phyloP scores from a whole-genome alignment of 352 stramenopile genomes.

The Phytophthora colocasiae region DNA sequence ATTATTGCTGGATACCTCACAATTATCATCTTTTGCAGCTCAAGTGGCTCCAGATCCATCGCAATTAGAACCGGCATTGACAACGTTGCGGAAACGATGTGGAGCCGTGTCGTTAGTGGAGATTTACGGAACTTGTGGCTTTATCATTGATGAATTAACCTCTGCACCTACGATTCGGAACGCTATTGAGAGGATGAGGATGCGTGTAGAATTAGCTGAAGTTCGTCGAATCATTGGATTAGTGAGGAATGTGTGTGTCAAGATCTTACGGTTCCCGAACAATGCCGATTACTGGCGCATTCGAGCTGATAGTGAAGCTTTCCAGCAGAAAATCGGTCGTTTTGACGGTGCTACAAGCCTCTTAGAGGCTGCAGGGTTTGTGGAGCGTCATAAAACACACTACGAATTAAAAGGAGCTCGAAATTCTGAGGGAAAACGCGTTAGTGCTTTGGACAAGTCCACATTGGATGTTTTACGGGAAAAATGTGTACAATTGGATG shows the following conservation, averaged over 20 bases:
- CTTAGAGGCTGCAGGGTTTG: constrained; percentile 64
- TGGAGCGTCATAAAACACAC: constrained; percentile 60
- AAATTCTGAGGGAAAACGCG: constrained; percentile 48
- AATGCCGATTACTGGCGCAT: constrained; percentile 79
- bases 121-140: constrained; percentile 63
- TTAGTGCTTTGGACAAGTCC: constrained; percentile 49
- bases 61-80: constrained; percentile 48
- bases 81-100: constrained; percentile 51
- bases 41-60: constrained; percentile 52
- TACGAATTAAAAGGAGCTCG: constrained; percentile 62
- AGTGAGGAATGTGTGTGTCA: constrained; percentile 63
- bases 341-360: constrained; percentile 67
- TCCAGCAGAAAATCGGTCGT: constrained; percentile 68
- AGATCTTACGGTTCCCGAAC: constrained; percentile 75
- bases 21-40: constrained; percentile 52
- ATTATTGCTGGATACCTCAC: constrained; percentile 44
- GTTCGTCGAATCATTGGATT: constrained; percentile 63
- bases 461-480: constrained; percentile 54
- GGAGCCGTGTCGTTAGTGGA: constrained; percentile 65
- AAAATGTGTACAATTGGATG: constrained; percentile 61
- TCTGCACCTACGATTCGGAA: constrained; percentile 60
- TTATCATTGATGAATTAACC: constrained; percentile 74
- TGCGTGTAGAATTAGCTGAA: constrained; percentile 56
- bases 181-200: constrained; percentile 59
- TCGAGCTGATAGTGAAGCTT: constrained; percentile 57